phyloP scores from a whole-genome alignment of 1,284 basidiomycete genomes.

The Sporisorium iseilematis-ciliati region DNA sequence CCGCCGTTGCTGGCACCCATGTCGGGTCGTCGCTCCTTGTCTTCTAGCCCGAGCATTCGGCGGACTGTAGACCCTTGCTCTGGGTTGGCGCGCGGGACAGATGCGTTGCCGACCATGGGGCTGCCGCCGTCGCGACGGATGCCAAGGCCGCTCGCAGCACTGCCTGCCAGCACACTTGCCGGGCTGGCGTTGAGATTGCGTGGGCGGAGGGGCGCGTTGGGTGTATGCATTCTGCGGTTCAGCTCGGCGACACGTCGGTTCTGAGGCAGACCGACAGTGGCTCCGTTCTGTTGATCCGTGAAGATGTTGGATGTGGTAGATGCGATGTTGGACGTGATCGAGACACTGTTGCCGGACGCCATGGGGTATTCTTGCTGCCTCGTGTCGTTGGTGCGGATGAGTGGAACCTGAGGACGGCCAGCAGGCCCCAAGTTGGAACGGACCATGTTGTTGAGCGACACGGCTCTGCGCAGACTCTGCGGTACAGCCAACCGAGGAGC shows the following conservation, averaged over 20 bases:
- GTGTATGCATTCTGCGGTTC: conserved; percentile 56
- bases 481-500: conserved; percentile 21
- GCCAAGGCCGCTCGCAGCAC: conserved; percentile 45
- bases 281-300: conserved; percentile 42
- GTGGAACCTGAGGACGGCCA: conserved; percentile 20
- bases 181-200: conserved; percentile 43
- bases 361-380: conserved; percentile 55
- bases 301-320: conserved; percentile 80
- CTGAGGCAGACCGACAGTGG: conserved; percentile 46
- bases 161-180: conserved; percentile 45
- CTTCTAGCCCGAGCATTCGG: conserved; percentile 58
- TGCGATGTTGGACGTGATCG: conserved; percentile 87
- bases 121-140: conserved; percentile 41
- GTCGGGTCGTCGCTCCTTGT: conserved; percentile 14
- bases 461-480: conserved; percentile 76
- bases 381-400: conserved; percentile 27
- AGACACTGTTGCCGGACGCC: conserved; percentile 80
- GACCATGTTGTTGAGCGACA: conserved; percentile 82
- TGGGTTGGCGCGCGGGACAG: conserved; percentile 13
- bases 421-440: conserved; percentile 65
- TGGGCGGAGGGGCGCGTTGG: conserved; percentile 29
- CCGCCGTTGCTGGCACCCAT: conserved; percentile 2
- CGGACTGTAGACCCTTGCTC: conserved; percentile 54
- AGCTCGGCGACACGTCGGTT: conserved; percentile 59
- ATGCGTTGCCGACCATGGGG: conserved; percentile 21